Conservation (phyloP, 2,329 filamentous ascomycete genomes). For the Ophiostoma montium region DNA sequence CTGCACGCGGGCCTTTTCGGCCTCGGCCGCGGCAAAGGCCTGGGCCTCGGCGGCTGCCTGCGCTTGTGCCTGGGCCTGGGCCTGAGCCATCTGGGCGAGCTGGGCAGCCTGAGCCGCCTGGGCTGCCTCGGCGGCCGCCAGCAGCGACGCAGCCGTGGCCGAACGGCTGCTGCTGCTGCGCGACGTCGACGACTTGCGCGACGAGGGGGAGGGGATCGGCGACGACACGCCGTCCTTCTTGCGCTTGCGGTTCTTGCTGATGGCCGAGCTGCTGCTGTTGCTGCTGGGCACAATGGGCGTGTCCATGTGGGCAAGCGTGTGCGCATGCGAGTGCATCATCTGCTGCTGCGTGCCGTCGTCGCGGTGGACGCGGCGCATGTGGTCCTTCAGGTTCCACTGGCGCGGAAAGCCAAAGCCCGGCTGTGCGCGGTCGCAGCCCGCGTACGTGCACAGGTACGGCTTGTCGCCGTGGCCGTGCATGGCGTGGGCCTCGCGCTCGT, state of each 20-base stretch:
- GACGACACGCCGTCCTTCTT: slow-evolving; percentile 33
- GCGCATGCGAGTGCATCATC: too few species aligned
- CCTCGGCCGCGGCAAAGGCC: slow-evolving; percentile 20
- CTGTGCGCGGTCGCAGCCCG: slow-evolving; percentile 72
- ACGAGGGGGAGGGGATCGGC: background rate
- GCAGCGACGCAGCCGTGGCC: background rate
- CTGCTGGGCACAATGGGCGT: slow-evolving; percentile 6
- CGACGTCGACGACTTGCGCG: slow-evolving; percentile 17
- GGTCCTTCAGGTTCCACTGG: slow-evolving; percentile 90
- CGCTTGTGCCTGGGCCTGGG: background rate
- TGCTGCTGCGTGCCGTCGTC: slow-evolving; percentile 27
- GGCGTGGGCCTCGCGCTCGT: slow-evolving; percentile 90
- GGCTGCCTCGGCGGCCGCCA: background rate
- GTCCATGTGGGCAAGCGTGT: background rate
- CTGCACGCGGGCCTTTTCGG: slow-evolving; percentile 25
- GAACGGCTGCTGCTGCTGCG: slow-evolving; percentile 14
- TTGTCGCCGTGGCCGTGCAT: slow-evolving; percentile 92
- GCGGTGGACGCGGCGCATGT: slow-evolving; percentile 91
- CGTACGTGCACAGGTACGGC: slow-evolving; percentile 77
- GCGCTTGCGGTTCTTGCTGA: slow-evolving; percentile 39
- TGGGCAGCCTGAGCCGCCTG: background rate
- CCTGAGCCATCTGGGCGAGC: background rate
- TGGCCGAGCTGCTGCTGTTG: slow-evolving; percentile 5
- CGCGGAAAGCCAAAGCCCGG: slow-evolving; percentile 82
- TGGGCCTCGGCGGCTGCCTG: slow-evolving; percentile 1